phyloP scores from a whole-genome alignment of 352 stramenopile species.

The Pythium angustatum region DNA sequence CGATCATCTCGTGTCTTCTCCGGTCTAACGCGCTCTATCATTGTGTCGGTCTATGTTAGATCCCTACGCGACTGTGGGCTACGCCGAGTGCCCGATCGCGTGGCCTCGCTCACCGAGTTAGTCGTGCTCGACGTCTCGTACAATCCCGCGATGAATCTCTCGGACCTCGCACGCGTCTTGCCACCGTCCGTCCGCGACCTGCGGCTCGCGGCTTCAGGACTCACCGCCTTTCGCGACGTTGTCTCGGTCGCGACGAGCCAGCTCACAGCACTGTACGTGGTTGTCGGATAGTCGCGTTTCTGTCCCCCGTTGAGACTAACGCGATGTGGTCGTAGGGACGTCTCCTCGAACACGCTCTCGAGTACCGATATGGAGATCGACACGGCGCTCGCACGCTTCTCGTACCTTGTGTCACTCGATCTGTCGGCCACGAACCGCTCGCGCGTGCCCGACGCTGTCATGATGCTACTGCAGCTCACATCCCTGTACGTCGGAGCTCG shows the following conservation, averaged over 20 bases:
- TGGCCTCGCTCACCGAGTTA: not conserved
- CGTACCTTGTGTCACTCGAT: conserved; percentile 14
- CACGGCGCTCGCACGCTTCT: conserved; percentile 1
- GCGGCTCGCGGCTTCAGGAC: conserved; percentile 8
- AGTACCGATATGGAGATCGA: too few species aligned
- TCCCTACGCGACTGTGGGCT: conserved; percentile 20
- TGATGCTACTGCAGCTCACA: conserved; percentile 3
- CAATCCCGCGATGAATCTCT: conserved; percentile 11
- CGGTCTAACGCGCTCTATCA: not conserved
- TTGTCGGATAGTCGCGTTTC: not conserved
- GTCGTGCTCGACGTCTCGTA: conserved; percentile 16
- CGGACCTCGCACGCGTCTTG: not conserved
- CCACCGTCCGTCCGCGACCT: conserved; percentile 6
- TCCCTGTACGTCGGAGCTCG: conserved; percentile 14
- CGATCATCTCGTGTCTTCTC: not conserved
- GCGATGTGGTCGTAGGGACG: conserved; percentile 7
- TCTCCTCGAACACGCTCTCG: conserved; percentile 25
- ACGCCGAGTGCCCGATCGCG: not conserved
- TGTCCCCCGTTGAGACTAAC: not conserved
- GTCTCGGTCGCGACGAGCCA: not conserved
- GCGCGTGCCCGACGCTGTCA: conserved; percentile 3
- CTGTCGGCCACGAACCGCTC: conserved; percentile 20
- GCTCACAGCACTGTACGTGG: conserved; percentile 23
- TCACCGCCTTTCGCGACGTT: conserved; percentile 9
- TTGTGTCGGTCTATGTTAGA: conserved; percentile 2